phyloP scores from a whole-genome alignment of 768 basidiomycete species.

The Panellus pusillus region DNA sequence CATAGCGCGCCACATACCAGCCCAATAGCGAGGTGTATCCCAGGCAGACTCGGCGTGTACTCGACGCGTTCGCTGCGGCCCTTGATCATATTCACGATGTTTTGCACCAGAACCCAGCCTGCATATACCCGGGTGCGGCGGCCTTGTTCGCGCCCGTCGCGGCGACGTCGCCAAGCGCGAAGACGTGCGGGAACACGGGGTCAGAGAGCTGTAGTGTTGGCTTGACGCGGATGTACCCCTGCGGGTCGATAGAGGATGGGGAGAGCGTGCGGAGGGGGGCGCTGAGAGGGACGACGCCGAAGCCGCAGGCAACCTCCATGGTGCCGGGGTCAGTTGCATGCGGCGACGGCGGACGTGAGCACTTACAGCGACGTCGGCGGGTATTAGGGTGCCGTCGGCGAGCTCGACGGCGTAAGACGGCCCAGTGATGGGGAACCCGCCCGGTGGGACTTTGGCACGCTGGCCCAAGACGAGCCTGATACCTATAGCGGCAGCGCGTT shows the following conservation, averaged over 20 bases:
- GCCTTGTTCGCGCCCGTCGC: conserved; percentile 8
- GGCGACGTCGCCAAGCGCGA: conserved; percentile 12
- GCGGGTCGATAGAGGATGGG: conserved; percentile 14
- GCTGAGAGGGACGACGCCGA: conserved; percentile 16
- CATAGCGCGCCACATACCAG: background rate
- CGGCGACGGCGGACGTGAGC: background rate
- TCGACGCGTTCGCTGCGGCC: background rate
- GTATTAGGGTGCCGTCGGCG: conserved; percentile 2
- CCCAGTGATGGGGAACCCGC: conserved; percentile 31
- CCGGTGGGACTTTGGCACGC: conserved; percentile 30
- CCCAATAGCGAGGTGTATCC: conserved; percentile 5
- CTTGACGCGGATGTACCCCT: conserved; percentile 15
- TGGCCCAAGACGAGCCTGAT: conserved; percentile 41
- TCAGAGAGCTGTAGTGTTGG: conserved; percentile 19
- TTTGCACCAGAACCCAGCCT: conserved; percentile 1
- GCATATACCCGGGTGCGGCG: conserved; percentile 2
- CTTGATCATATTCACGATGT: conserved; percentile 10
- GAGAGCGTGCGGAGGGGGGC: conserved; percentile 14
- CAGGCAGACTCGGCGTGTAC: background rate
- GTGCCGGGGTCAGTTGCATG: too few relatives aligned
- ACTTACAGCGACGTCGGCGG: conserved; percentile 4
- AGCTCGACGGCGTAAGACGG: conserved; percentile 11
- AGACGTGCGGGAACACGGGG: conserved; percentile 8
- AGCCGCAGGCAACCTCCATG: conserved; percentile 16
- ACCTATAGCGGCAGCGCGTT: conserved; percentile 32